These are phyloP conservation scores for Fomitopsis betulina DNA, from an alignment of 1,284 basidiomycete genomes.

Conservation along the genomic window DNA sequence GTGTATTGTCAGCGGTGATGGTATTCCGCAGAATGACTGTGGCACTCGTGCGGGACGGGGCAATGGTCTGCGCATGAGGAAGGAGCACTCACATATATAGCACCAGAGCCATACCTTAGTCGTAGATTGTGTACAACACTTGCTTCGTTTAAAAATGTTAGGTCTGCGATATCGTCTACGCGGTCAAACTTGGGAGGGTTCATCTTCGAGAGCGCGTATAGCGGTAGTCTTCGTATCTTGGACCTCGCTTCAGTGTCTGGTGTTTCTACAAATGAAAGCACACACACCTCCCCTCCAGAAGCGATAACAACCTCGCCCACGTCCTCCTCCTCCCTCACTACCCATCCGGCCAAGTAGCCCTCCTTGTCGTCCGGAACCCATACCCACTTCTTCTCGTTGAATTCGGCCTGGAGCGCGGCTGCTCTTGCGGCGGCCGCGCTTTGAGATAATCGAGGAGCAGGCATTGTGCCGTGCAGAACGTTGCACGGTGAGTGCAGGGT, in stretches of 20 bases:
- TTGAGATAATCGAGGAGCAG: slow-evolving; percentile 50
- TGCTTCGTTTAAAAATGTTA: slow-evolving; percentile 98
- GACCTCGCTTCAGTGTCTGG: not conserved
- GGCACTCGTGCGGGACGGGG: too few relatives aligned
- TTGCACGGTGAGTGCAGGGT: not conserved
- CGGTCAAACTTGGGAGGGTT: slow-evolving; percentile 99
- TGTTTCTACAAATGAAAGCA: not conserved
- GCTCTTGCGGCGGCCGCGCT: slow-evolving; percentile 69
- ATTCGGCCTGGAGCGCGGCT: slow-evolving; percentile 90
- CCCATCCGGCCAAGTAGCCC: slow-evolving; percentile 90
- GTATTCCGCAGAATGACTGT: too few relatives aligned
- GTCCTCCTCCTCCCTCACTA: slow-evolving; percentile 80
- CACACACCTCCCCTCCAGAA: slow-evolving; percentile 68
- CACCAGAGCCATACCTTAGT: slow-evolving; percentile 85
- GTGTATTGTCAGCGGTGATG: slow-evolving; percentile 12
- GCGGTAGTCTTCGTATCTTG: slow-evolving; percentile 70
- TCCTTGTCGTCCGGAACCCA: slow-evolving; percentile 91
- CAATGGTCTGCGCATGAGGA: not conserved
- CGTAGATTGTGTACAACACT: slow-evolving; percentile 97
- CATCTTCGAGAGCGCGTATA: slow-evolving; percentile 87
- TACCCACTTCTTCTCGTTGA: slow-evolving; percentile 97
- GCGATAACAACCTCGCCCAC: slow-evolving; percentile 78
- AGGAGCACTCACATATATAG: slow-evolving; percentile 84
- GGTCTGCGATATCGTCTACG: slow-evolving; percentile 96
- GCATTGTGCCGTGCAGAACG: slow-evolving; percentile 32